Evolutionary conservation across 1,139 yeast genomes (phyloP).

Genomic region (Ogataea hybrid): DNA sequence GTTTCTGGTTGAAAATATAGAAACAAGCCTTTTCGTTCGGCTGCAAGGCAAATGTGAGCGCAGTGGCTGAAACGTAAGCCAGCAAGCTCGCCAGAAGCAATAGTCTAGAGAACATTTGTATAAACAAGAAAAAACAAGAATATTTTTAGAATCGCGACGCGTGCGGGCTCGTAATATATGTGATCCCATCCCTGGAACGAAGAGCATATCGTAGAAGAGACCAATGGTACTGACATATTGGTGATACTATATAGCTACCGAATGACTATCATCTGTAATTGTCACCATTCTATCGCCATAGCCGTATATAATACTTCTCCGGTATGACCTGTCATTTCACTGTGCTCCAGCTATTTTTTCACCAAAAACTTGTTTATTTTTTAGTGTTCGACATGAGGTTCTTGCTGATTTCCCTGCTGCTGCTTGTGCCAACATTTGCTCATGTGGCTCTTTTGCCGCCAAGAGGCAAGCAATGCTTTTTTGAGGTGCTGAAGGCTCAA

Average conservation of each 20-base stretch:
- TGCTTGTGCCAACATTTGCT: constrained; percentile 39
- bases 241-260: no score
- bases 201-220: no score
- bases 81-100: constrained; percentile 4
- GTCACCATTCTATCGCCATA: no score
- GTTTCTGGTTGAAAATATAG: constrained; percentile 67
- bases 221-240: no score
- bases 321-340: not conserved
- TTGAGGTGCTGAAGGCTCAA: constrained; percentile 73
- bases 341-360: constrained; percentile 1
- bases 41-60: constrained; percentile 74
- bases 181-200: not conserved
- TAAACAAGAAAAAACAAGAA: constrained; percentile 4
- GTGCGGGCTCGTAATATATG: constrained; percentile 3
- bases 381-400: constrained; percentile 9
- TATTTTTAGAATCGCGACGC: constrained; percentile 10
- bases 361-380: constrained; percentile 8
- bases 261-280: no score
- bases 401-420: constrained; percentile 9
- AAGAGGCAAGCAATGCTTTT: constrained; percentile 85
- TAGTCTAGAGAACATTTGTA: constrained; percentile 14
- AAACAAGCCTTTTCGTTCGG: constrained; percentile 79
- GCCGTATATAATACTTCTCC: no score
- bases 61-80: constrained; percentile 29
- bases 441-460: constrained; percentile 87